phyloP scores from a whole-genome alignment of 345 rosid genomes.

The Populus euphratica region DNA sequence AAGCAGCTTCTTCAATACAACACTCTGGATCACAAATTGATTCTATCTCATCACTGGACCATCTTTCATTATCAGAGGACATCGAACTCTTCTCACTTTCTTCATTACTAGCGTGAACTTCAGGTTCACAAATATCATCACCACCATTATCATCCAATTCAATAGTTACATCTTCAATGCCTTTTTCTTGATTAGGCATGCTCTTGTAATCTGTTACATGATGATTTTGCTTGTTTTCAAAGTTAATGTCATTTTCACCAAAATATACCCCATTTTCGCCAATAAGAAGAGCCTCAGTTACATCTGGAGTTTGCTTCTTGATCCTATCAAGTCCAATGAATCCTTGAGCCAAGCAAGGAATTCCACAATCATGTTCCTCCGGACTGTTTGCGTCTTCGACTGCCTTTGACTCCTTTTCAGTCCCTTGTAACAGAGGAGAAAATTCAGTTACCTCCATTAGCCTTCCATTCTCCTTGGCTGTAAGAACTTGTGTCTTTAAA shows the following conservation, averaged over 20 bases:
- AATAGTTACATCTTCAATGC: constrained; percentile 33
- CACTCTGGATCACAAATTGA: background rate
- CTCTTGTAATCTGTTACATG: constrained; percentile 23
- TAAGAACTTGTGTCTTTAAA: constrained; percentile 19
- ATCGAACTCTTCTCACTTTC: constrained; percentile 20
- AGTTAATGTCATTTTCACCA: constrained; percentile 25
- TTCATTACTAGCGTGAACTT: constrained; percentile 25
- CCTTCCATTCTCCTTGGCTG: constrained; percentile 25
- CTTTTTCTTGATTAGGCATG: constrained; percentile 31
- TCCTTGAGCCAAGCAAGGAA: constrained; percentile 34
- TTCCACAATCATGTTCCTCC: constrained; percentile 40
- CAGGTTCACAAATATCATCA: constrained; percentile 16
- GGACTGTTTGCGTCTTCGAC: constrained; percentile 32
- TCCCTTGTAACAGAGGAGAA: constrained; percentile 32
- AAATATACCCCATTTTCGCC: constrained; percentile 26
- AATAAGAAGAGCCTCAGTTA: constrained; percentile 25
- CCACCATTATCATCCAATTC: constrained; percentile 6
- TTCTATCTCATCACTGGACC: constrained; percentile 24
- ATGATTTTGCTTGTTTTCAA: constrained; percentile 34
- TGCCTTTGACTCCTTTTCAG: constrained; percentile 35
- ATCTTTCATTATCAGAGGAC: constrained; percentile 33
- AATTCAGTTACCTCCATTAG: constrained; percentile 27
- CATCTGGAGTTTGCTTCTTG: constrained; percentile 36
- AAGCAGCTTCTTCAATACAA: constrained; percentile 34
- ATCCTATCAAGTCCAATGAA: constrained; percentile 30